Conservation (phyloP, 2,329 filamentous ascomycete genomes). For the Sporothrix brunneoviolacea region DNA sequence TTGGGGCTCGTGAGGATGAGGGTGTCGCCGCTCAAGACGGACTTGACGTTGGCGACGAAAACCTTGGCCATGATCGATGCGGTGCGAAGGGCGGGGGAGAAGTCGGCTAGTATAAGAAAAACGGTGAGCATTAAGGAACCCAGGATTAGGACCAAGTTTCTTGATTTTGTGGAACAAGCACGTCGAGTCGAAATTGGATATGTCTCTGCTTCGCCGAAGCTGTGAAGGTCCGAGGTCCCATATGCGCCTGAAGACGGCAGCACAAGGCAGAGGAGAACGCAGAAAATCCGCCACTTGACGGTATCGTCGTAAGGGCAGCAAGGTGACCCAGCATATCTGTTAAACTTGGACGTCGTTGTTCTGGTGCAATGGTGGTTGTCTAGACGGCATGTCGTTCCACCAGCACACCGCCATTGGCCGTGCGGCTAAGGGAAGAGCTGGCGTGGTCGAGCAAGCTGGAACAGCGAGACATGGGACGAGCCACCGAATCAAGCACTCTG, state of each 20-base stretch:
- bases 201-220: no score
- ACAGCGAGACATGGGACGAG: not conserved
- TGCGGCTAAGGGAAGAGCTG: not conserved
- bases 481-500: not conserved
- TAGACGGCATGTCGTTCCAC: not conserved
- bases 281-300: no score
- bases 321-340: no score
- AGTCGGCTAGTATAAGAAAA: not conserved
- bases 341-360: no score
- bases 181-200: no score
- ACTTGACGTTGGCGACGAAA: conserved; percentile 76
- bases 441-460: no score
- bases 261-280: no score
- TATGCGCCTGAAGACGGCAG: no score
- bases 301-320: no score
- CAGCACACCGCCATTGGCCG: conserved; percentile 5
- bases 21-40: conserved; percentile 88
- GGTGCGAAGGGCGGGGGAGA: not conserved
- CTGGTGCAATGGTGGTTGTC: no score
- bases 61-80: conserved; percentile 41
- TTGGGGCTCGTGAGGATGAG: conserved; percentile 74
- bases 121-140: not conserved
- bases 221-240: not conserved
- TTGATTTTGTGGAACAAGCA: not conserved
- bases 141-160: not conserved